Evolutionary conservation across 768 basidiomycete genomes (phyloP).

Genomic region (Tricholoma bakamatsutake): DNA sequence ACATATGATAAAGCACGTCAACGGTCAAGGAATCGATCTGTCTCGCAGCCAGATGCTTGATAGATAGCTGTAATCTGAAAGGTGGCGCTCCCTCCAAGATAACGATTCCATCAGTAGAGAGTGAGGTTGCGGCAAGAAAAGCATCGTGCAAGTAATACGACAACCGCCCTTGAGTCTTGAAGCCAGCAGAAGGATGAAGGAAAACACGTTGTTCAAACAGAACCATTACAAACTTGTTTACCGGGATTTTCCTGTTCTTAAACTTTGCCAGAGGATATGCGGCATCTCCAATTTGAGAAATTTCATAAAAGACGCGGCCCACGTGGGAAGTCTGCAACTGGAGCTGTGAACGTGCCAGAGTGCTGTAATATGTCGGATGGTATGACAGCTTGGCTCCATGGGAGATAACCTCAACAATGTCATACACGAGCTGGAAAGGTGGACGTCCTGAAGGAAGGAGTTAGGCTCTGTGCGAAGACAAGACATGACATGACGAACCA

Average conservation of each 20-base stretch:
- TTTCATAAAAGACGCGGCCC: conserved; percentile 84
- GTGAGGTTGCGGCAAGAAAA: conserved; percentile 43
- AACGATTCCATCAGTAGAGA: conserved; percentile 57
- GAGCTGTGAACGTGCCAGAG: conserved; percentile 72
- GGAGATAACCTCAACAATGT: conserved; percentile 65
- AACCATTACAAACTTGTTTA: too few relatives aligned
- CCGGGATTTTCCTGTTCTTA: conserved; percentile 57
- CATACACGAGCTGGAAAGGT: conserved; percentile 91
- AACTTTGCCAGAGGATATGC: conserved; percentile 75
- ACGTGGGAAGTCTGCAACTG: conserved; percentile 73
- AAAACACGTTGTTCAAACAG: conserved; percentile 84
- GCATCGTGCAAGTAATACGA: conserved; percentile 72
- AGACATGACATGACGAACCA: conserved; percentile 35
- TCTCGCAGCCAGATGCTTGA: conserved; percentile 70
- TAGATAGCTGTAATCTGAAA: conserved; percentile 71
- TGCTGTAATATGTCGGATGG: conserved; percentile 79
- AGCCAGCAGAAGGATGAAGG: conserved; percentile 72
- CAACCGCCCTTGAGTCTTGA: conserved; percentile 59
- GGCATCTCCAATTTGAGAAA: conserved; percentile 81
- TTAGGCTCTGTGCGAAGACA: background rate
- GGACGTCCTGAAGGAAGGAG: conserved; percentile 56
- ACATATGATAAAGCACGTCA: conserved; percentile 40
- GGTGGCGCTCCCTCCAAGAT: conserved; percentile 83
- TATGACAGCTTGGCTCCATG: conserved; percentile 68
- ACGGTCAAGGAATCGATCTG: conserved; percentile 55